Evolutionary conservation across 1,284 basidiomycete species (phyloP), one percentile per base, ranked within the genome.

Genomic region (Clitocybe nebularis): DNA sequence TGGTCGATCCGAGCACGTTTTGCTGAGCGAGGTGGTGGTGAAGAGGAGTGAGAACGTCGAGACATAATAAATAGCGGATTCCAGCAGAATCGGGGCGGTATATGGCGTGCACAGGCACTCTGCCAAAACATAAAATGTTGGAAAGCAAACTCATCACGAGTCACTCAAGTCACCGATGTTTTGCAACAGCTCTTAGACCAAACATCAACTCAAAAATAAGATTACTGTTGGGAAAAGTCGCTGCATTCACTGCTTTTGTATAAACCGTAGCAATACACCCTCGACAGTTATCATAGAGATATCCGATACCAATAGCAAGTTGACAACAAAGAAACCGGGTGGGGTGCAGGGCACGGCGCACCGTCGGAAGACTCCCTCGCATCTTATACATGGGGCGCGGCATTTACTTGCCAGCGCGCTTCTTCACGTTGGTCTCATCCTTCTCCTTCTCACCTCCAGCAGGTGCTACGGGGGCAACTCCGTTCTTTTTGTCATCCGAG

Each of bases 391-490:
- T 26, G 9, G 17, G 5, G 36, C 26, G n/a, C 21, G 20, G 13
- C 29, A 14, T 51, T 39, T 50, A 54, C 47, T 54, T 54, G 46
- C 41, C 41, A 37, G 22, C 32, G 43, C 71, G 70, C 70, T 81
- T 84, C 71, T 81, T 83, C 46, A 77, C 60, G 8, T 46, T 28
- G 43, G 62, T 60, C 36, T 67, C 68, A 40, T 82, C 77, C 33
- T 72, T 71, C 71, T 81, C 79, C 69, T 84, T 81, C 47, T 79
- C 75, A 23, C 72, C 79, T 51, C 81, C 80, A 24, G 84, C 82
- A 41, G 82, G 67, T 3, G 84, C 81, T 46, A 82, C 79, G 44
- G 85, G 79, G 2, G 77, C 73, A 36, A 69, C 64, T 34, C 83
- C 77, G 11, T 69, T 67, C 64, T 79, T 79, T 58, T 75, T 72